Evolutionary conservation across 2,329 filamentous ascomycete genomes (phyloP).

Genomic region (Colletotrichum musae): DNA sequence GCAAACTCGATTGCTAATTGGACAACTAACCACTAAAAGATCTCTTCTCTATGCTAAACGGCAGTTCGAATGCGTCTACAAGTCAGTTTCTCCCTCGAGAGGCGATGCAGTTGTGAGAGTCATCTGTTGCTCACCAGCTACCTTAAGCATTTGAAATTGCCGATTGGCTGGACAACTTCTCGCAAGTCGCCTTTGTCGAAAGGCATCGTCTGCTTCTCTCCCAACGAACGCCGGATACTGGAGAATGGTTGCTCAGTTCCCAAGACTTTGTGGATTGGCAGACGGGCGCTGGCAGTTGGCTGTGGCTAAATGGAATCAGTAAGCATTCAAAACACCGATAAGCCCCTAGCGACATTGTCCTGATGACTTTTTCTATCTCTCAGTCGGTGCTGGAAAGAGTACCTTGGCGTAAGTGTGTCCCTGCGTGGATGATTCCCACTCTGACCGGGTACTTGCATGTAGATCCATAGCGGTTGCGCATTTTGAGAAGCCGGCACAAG

Average conservation of each 20-base stretch:
- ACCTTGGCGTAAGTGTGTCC: not conserved
- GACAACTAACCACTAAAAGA: no score
- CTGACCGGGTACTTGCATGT: not conserved
- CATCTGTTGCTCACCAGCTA: not conserved
- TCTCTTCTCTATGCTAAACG: no score
- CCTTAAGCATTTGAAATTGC: not conserved
- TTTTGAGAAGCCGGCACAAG: not conserved
- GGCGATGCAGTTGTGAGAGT: no score
- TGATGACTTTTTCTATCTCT: not conserved
- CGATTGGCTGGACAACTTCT: not conserved
- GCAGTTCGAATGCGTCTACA: not conserved
- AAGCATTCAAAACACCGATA: not conserved
- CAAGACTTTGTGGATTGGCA: not conserved
- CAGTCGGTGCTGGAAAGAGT: not conserved
- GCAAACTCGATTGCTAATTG: no score
- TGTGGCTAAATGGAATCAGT: not conserved
- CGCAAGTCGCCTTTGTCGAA: not conserved
- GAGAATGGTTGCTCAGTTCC: not conserved
- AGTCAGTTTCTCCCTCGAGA: not conserved
- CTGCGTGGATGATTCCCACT: not conserved
- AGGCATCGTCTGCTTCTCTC: not conserved
- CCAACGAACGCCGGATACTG: not conserved
- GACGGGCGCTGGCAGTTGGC: not conserved
- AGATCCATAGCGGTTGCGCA: not conserved
- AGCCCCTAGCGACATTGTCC: not conserved